Evolutionary conservation across 345 rosid species (phyloP).

Genomic region (Euclidium syriacum): DNA sequence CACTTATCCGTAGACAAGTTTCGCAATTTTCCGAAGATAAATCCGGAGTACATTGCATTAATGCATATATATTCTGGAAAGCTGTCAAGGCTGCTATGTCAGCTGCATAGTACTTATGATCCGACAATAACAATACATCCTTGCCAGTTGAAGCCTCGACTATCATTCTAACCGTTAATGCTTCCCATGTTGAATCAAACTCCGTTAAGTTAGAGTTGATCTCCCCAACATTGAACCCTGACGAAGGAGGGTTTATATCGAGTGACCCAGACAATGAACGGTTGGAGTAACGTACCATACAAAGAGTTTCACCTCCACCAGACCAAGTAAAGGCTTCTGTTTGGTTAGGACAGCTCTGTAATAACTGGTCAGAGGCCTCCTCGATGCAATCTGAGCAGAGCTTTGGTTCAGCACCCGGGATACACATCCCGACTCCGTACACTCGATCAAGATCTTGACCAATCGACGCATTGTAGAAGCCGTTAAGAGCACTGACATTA

Average conservation of each 20-base stretch:
- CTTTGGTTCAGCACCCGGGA: not conserved
- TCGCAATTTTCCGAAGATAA: not conserved
- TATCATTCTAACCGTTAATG: not conserved
- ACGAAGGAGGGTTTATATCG: not conserved
- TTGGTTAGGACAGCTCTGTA: too few relatives aligned
- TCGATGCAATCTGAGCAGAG: constrained; percentile 20
- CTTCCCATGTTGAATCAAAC: not conserved
- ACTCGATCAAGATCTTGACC: not conserved
- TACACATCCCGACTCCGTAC: not conserved
- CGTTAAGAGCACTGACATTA: not conserved
- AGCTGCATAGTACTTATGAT: not conserved
- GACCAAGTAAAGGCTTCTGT: constrained; percentile 28
- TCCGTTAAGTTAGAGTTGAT: not conserved
- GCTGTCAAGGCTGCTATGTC: not conserved
- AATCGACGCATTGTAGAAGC: not conserved
- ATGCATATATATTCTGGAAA: not conserved
- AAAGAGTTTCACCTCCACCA: not conserved
- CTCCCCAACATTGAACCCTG: not conserved
- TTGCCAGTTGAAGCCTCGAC: not conserved
- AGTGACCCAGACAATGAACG: not conserved
- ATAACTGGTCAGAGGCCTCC: not conserved
- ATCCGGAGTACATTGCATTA: not conserved
- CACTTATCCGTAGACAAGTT: not conserved
- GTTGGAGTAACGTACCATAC: constrained; percentile 35
- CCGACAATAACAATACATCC: too few relatives aligned